These are phyloP conservation scores for Aspergillus kassunensis DNA, from an alignment of 495 filamentous ascomycete genomes.

Conservation along the genomic window DNA sequence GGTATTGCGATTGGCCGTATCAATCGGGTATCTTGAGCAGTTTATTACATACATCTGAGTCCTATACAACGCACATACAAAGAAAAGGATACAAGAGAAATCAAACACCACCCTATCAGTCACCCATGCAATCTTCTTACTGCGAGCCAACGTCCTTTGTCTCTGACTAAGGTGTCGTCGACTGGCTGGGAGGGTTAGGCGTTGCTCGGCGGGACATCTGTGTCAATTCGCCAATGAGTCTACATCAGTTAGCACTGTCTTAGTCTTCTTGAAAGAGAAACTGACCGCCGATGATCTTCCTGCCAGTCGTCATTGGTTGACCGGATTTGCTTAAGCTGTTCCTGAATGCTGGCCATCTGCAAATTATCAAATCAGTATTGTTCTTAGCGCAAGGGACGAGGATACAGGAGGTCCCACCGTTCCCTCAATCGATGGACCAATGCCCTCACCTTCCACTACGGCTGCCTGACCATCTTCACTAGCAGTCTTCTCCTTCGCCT, in stretches of 20 bases:
- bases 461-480: conserved; percentile 35
- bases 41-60: conserved; percentile 40
- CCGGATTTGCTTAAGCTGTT: conserved; percentile 49
- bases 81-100: conserved; percentile 20
- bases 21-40: conserved; percentile 38
- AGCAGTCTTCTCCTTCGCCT: conserved; percentile 11
- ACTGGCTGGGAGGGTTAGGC: conserved; percentile 30
- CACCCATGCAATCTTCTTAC: conserved; percentile 7
- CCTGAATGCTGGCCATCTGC: conserved; percentile 50
- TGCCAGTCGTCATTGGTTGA: conserved; percentile 44
- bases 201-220: conserved; percentile 36
- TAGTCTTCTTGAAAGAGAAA: background rate
- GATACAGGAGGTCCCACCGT: conserved; percentile 48
- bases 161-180: conserved; percentile 33
- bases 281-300: conserved; percentile 43
- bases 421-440: conserved; percentile 53
- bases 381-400: conserved; percentile 21
- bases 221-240: conserved; percentile 42
- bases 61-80: conserved; percentile 23
- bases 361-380: conserved; percentile 2
- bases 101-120: conserved; percentile 17
- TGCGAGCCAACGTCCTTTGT: conserved; percentile 1
- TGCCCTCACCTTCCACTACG: conserved; percentile 50
- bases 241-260: conserved; percentile 12
- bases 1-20: too few species aligned